Conservation (phyloP, 164 flowering plant genomes). For the Tinospora cordifolia region DNA sequence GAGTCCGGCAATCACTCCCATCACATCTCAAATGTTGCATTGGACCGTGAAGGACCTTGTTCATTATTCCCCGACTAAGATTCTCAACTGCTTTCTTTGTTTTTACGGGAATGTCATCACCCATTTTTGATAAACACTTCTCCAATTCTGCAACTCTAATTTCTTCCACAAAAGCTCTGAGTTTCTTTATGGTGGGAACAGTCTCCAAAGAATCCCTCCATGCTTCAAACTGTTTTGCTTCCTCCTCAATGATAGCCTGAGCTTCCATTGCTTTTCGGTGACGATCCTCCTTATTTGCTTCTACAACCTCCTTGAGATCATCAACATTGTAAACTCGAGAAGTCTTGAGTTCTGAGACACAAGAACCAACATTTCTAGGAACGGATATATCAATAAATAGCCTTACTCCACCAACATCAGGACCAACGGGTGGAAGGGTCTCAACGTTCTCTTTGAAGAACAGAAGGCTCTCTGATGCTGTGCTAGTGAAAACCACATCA, state of each 20-base stretch:
- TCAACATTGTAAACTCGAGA: constrained; percentile 85
- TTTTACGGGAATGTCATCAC: constrained; percentile 70
- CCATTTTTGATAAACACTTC: constrained; percentile 81
- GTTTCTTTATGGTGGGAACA: constrained; percentile 91
- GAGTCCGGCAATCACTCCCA: constrained; percentile 75
- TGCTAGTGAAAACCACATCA: constrained; percentile 90
- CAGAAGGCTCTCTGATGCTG: constrained; percentile 78
- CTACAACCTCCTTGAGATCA: constrained; percentile 95
- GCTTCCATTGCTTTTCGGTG: constrained; percentile 94
- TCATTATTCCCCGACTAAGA: constrained; percentile 86
- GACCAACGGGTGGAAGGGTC: constrained; percentile 49
- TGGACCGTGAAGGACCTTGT: constrained; percentile 93
- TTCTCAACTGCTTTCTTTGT: constrained; percentile 67
- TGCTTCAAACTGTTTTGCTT: constrained; percentile 78
- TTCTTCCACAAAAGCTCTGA: constrained; percentile 82
- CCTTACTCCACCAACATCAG: constrained; percentile 57
- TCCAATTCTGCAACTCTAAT: constrained; percentile 72
- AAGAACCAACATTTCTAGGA: constrained; percentile 87
- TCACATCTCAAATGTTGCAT: constrained; percentile 97
- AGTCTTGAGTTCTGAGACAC: constrained; percentile 47
- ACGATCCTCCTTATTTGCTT: constrained; percentile 89
- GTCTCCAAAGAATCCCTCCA: constrained; percentile 95
- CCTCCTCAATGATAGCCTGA: constrained; percentile 66
- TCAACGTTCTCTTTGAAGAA: constrained; percentile 59
- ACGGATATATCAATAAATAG: constrained; percentile 90